These are phyloP conservation scores for Solanum neorickii DNA, from an alignment of 257 asterid genomes.

Conservation along the genomic window DNA sequence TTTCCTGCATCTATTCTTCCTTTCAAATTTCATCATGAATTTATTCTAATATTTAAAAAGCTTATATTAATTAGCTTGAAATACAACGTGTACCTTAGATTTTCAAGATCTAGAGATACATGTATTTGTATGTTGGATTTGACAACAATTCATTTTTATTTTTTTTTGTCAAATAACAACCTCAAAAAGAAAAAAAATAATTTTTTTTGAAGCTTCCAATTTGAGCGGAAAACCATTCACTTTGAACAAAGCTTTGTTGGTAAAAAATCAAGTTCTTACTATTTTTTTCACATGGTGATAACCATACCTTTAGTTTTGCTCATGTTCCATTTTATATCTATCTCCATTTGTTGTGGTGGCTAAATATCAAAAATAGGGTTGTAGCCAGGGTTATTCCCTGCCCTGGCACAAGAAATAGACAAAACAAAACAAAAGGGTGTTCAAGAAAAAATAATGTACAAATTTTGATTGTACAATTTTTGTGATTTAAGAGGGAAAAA, in stretches of 20 bases:
- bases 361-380: neutral
- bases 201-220: neutral
- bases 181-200: neutral
- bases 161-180: neutral
- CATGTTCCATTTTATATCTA: neutral
- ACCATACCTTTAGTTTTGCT: neutral
- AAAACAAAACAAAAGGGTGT: neutral
- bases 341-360: neutral
- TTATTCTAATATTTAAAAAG: too few species aligned
- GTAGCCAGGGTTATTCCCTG: neutral
- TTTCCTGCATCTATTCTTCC: neutral
- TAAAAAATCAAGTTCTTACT: neutral
- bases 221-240: conserved; percentile 3
- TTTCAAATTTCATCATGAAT: too few species aligned
- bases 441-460: neutral
- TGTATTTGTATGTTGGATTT: too few species aligned
- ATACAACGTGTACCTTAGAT: too few species aligned
- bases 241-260: neutral
- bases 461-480: neutral
- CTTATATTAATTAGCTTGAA: neutral
- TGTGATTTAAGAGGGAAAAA: neutral
- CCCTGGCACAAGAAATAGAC: neutral
- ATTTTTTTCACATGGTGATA: neutral
- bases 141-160: neutral
- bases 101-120: too few species aligned